phyloP scores from a whole-genome alignment of 495 filamentous ascomycete species.

The Podospora didyma region DNA sequence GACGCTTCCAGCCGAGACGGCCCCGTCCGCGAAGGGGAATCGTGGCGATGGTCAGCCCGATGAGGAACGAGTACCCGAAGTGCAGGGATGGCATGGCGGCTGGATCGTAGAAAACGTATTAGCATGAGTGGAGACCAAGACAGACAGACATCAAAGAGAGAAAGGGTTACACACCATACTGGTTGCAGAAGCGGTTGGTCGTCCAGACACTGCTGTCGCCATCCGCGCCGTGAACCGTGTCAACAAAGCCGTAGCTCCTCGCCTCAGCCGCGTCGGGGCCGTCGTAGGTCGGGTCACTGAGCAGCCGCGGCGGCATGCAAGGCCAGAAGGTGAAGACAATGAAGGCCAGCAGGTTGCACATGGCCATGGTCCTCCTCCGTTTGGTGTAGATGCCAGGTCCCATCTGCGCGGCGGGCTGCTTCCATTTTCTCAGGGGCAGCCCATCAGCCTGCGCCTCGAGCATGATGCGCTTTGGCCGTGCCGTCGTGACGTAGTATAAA shows the following conservation, averaged over 20 bases:
- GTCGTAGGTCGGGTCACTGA: slow-evolving; percentile 45
- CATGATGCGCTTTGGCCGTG: slow-evolving; percentile 36
- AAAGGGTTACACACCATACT: slow-evolving; percentile 19
- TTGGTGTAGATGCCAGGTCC: slow-evolving; percentile 25
- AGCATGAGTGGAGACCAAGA: neutral
- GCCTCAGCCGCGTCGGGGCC: slow-evolving; percentile 25
- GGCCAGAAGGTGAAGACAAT: slow-evolving; percentile 74
- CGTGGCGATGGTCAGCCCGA: slow-evolving; percentile 64
- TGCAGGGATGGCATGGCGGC: slow-evolving; percentile 80
- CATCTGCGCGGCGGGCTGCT: slow-evolving; percentile 39
- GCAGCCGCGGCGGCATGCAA: slow-evolving; percentile 74
- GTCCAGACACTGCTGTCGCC: slow-evolving; percentile 60
- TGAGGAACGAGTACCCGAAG: slow-evolving; percentile 74
- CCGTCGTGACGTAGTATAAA: slow-evolving; percentile 64
- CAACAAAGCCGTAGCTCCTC: slow-evolving; percentile 60
- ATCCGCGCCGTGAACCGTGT: slow-evolving; percentile 69
- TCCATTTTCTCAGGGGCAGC: slow-evolving; percentile 33
- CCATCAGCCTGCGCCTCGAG: slow-evolving; percentile 23
- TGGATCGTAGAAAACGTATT: neutral
- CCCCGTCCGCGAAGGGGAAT: slow-evolving; percentile 20
- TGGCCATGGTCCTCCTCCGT: slow-evolving; percentile 60
- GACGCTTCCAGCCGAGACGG: slow-evolving; percentile 23
- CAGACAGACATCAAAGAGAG: neutral
- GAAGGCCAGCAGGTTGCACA: slow-evolving; percentile 74
- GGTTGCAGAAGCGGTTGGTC: slow-evolving; percentile 62